A percentile compares a stretch with the other conserved stretches of the same genome.
Conservation (phyloP, 768 basidiomycete species). For the Cantharellus cinnabarinus region DNA sequence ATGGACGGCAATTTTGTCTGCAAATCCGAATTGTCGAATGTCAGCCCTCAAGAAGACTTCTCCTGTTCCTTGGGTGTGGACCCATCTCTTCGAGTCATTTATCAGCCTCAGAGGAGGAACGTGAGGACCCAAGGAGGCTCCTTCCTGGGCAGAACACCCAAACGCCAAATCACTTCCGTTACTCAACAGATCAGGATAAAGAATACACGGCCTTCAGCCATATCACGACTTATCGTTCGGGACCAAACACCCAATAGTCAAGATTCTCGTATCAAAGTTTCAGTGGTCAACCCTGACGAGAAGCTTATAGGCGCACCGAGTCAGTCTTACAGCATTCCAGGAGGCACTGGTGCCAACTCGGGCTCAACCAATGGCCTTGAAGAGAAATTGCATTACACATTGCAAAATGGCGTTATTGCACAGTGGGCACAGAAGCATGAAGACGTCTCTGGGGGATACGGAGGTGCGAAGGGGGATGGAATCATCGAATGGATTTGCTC, state of each 20-base stretch:
- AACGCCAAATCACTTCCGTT: conserved; percentile 4
- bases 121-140: not conserved
- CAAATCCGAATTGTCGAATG: conserved; percentile 1
- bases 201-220: conserved; percentile 4
- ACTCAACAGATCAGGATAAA: conserved; percentile 8
- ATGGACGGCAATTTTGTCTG: not conserved
- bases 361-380: conserved; percentile 20
- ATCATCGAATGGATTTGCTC: conserved; percentile 33
- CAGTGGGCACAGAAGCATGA: conserved; percentile 15
- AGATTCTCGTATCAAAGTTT: conserved; percentile 15
- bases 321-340: not conserved
- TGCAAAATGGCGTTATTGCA: conserved; percentile 23
- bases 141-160: conserved; percentile 2
- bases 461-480: conserved; percentile 18
- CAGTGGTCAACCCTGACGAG: conserved; percentile 14
- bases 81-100: conserved; percentile 8
- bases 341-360: not conserved
- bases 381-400: conserved; percentile 24
- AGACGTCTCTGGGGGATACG: conserved; percentile 5
- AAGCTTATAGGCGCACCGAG: not conserved
- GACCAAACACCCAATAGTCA: conserved; percentile 9
- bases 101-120: conserved; percentile 6
- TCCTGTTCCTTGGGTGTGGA: conserved; percentile 10
- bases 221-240: not conserved
- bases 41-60: conserved; percentile 8